phyloP scores from a whole-genome alignment of 2,329 filamentous ascomycete genomes.

The Zymoseptoria passerinii region DNA sequence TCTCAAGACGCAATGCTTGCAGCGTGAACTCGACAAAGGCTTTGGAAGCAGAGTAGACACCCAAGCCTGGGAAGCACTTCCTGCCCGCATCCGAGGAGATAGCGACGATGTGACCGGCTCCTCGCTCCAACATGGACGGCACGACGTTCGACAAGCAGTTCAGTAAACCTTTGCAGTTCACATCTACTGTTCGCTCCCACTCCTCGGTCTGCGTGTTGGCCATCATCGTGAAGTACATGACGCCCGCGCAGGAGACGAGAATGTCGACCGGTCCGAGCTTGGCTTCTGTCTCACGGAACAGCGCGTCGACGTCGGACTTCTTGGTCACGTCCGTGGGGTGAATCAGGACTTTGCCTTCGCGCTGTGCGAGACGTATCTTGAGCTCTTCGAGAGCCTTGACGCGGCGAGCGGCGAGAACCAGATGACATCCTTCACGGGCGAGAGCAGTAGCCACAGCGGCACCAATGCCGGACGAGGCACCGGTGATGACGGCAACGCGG shows the following conservation, averaged over 20 bases:
- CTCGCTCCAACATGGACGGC: slow-evolving; percentile 62
- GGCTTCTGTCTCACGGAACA: slow-evolving; percentile 51
- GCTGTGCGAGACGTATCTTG: slow-evolving; percentile 50
- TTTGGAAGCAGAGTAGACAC: slow-evolving; percentile 75
- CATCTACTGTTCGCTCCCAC: slow-evolving; percentile 75
- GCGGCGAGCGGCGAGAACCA: slow-evolving; percentile 65
- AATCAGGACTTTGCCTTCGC: slow-evolving; percentile 57
- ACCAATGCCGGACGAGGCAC: slow-evolving; percentile 71
- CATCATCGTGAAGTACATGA: slow-evolving; percentile 90
- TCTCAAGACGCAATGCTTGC: slow-evolving; percentile 67
- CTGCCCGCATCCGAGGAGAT: slow-evolving; percentile 76
- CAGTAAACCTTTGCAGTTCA: slow-evolving; percentile 77
- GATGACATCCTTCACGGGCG: slow-evolving; percentile 61
- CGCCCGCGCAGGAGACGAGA: slow-evolving; percentile 69
- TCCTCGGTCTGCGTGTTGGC: slow-evolving; percentile 63
- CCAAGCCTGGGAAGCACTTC: slow-evolving; percentile 72
- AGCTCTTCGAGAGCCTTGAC: slow-evolving; percentile 59
- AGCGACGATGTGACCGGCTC: slow-evolving; percentile 64
- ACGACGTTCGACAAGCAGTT: slow-evolving; percentile 63
- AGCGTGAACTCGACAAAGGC: slow-evolving; percentile 79
- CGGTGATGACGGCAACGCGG: slow-evolving; percentile 67
- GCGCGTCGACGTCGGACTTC: slow-evolving; percentile 55
- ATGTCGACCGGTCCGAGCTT: slow-evolving; percentile 68
- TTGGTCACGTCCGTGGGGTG: slow-evolving; percentile 67
- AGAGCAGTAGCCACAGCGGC: slow-evolving; percentile 64